Evolutionary conservation across 108 stramenopile genomes (phyloP), one percentile per base, ranked within the genome.

Genomic region (Pelagomonas calceolata): DNA sequence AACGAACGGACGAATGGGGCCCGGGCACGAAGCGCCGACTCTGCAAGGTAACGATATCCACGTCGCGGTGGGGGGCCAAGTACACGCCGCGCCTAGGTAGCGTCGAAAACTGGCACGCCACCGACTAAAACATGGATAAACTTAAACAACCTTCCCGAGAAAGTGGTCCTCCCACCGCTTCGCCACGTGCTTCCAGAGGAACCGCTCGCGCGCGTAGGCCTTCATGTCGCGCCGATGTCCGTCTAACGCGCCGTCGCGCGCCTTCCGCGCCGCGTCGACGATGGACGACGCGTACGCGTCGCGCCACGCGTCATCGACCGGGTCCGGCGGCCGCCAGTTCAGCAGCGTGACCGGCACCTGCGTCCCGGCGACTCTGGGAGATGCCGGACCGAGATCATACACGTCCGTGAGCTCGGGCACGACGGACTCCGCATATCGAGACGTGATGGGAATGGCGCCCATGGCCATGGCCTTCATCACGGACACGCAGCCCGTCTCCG

Each of bases 401-500:
- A 32, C 34, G 30, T 10, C 36, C 0, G 79, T 74, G 4, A 82
- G 65, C 34, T 82, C 81, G n/a, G 81, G 81, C 30, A 82, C 74
- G 14, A 77, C 60, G 10, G 81, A 82, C 9, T 66, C 63, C 34
- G 63, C 72, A 69, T 63, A 80, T 0, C 82, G 75, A 31, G 73
- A 75, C 16, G 84, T 85, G 68, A 85, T 71, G 31, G 84, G 84
- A n/a, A 85, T 73, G 30, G 75, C 70, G 18, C 84, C 84, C 68
- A 74, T 68, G 4, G 79, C 79, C 84, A 82, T 81, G 18, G 84
- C 82, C 75, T 81, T 83, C 46, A 83, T 81, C 9, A 83, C 36
- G 30, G 84, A 63, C 4, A 85, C 72, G 34, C 84, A 85, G 12
- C 82, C 84, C 34, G 84, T 85, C 72, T 85, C 84, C 36, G 70